Evolutionary conservation across 495 filamentous ascomycete genomes (phyloP).

Genomic region (Rhizodiscina lignyota): DNA sequence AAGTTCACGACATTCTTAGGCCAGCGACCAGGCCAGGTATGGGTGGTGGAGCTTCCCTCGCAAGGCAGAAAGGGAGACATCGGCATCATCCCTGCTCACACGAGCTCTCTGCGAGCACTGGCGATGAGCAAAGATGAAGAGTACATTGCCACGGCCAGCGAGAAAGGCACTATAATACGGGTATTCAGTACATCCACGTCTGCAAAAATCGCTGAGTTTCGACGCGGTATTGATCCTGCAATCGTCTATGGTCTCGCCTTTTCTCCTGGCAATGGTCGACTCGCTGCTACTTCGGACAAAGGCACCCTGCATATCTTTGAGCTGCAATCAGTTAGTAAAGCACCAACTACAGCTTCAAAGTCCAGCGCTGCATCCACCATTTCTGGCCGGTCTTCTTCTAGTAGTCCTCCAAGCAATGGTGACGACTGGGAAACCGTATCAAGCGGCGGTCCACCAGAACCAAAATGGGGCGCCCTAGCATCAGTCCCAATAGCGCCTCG

Average conservation of each 20-base stretch:
- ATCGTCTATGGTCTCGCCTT: slow-evolving; percentile 76
- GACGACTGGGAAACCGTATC: not conserved
- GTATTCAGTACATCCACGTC: slow-evolving; percentile 64
- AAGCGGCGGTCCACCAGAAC: not conserved
- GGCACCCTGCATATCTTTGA: slow-evolving; percentile 90
- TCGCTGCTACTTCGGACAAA: slow-evolving; percentile 96
- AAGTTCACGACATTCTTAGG: slow-evolving; percentile 69
- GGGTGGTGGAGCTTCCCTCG: slow-evolving; percentile 64
- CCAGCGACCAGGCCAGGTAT: slow-evolving; percentile 74
- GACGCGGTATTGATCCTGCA: slow-evolving; percentile 77
- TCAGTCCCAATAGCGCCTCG: slow-evolving; percentile 65
- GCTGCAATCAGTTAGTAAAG: slow-evolving; percentile 24
- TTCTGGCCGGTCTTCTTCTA: not conserved
- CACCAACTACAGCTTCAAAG: slow-evolving; percentile 15
- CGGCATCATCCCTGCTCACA: slow-evolving; percentile 87
- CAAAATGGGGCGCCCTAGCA: slow-evolving; percentile 65
- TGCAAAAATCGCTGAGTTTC: slow-evolving; percentile 63
- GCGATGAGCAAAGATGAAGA: slow-evolving; percentile 66
- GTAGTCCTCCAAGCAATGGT: not conserved
- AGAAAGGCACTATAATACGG: slow-evolving; percentile 76
- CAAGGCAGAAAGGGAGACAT: slow-evolving; percentile 43
- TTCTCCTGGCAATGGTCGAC: slow-evolving; percentile 55
- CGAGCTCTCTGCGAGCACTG: slow-evolving; percentile 61
- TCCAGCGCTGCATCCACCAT: not conserved
- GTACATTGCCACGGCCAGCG: slow-evolving; percentile 77